These are phyloP conservation scores for Cutaneotrichosporon dermatis DNA, from an alignment of 1,284 basidiomycete genomes.

Conservation along the genomic window DNA sequence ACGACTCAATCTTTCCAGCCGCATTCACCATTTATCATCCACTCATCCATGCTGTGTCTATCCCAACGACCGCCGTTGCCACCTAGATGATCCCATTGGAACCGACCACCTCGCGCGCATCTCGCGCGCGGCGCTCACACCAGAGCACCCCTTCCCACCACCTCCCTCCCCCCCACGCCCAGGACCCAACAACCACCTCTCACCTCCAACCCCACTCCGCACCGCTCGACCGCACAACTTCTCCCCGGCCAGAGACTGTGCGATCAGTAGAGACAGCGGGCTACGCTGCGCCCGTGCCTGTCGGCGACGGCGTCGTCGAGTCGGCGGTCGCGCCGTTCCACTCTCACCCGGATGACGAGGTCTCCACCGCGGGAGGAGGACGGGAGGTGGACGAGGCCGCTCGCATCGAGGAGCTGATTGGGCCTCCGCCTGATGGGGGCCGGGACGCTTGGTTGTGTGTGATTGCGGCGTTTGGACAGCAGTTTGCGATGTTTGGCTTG, in stretches of 20 bases:
- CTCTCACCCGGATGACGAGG: neutral
- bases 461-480: slow-evolving; percentile 31
- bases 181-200: no score
- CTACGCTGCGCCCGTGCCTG: neutral
- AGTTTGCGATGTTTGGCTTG: slow-evolving; percentile 44
- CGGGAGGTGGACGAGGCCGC: neutral
- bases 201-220: neutral
- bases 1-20: no score
- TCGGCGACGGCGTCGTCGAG: neutral
- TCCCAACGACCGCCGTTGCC: no score
- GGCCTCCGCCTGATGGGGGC: slow-evolving; percentile 46
- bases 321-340: neutral
- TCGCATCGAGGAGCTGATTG: slow-evolving; percentile 14
- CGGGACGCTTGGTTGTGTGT: slow-evolving; percentile 43
- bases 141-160: no score
- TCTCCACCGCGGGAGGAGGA: neutral
- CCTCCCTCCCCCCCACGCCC: no score
- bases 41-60: no score
- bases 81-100: no score
- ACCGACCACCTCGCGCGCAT: no score
- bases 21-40: no score
- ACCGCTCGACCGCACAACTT: neutral
- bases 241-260: neutral
- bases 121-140: no score
- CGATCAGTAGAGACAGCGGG: neutral